Evolutionary conservation across 2,329 filamentous ascomycete species (phyloP), one percentile per base, ranked within the genome.

Genomic region (Pyrenophora tritici-repentis): DNA sequence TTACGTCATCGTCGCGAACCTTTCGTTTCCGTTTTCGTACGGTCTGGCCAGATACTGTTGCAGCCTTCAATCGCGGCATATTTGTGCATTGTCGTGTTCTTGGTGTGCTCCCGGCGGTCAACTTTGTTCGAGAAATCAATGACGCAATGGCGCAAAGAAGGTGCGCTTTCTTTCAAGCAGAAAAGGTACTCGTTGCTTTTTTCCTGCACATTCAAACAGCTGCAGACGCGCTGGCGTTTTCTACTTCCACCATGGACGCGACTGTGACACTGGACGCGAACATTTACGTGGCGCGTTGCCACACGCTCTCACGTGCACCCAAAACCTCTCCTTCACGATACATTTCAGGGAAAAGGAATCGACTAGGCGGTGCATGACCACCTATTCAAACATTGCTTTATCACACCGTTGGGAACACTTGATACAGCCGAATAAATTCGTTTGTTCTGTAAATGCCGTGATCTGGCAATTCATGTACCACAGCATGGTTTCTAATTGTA

Each of bases 11-110:
- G 6, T 68, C 61, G n/a, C 42, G 51, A 1, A 51, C 40, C 36
- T 73, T 68, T 18, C 66, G 61, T 59, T 79, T 80, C 29, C 78
- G 66, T 61, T 80, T 81, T 13, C 75, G 68, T 22, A 77, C 66
- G 12, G 76, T 65, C 50, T 77, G 75, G 26, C 73, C 69, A n/a
- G 76, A 78, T 9, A 78, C 74, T 6, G 74, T 72, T 14, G 75
- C 75, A 45, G 73, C 76, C 65, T 78, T 76, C 45, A 78, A 35
- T 22, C 58, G 56, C 42, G 58, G 56, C 58, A 61, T 61, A 14
- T 38, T 58, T 42, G 36, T 26, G 51, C 56, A 63, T 63, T 41
- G 35, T 59, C 22, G 34, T 53, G 48, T 42, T 50, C 24, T n/a
- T 31, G 18, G 32, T 29, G 37, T 16, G 24, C 17, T 22, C 13